These are phyloP conservation scores for Suillus occidentalis DNA, from an alignment of 768 basidiomycete genomes.

Conservation along the genomic window DNA sequence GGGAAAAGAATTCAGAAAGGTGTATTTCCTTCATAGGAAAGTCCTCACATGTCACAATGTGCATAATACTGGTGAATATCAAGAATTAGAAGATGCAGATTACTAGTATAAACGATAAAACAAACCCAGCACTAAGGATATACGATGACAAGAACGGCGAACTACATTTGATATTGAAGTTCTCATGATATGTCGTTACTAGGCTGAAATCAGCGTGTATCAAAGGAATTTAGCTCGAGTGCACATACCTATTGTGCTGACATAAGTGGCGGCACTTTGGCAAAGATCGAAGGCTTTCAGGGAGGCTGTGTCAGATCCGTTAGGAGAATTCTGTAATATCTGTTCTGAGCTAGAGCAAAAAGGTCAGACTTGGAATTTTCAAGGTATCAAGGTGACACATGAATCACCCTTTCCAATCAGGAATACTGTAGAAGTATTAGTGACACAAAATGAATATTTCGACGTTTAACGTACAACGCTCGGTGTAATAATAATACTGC, in stretches of 20 bases:
- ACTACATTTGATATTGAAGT: conserved; percentile 56
- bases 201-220: conserved; percentile 11
- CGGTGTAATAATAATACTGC: conserved; percentile 73
- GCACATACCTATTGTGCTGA: conserved; percentile 61
- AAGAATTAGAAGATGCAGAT: conserved; percentile 4
- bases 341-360: conserved; percentile 40
- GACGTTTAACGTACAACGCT: conserved; percentile 62
- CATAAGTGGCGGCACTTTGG: conserved; percentile 69
- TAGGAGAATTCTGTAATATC: conserved; percentile 41
- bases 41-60: conserved; percentile 65
- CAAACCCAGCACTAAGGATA: conserved; percentile 71
- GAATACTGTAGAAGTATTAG: conserved; percentile 49
- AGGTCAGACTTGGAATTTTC: conserved; percentile 7
- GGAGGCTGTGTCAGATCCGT: conserved; percentile 42
- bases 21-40: conserved; percentile 3
- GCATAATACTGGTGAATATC: conserved; percentile 61
- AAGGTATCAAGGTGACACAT: neutral
- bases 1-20: conserved; percentile 15
- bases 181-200: conserved; percentile 60
- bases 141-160: conserved; percentile 71
- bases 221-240: neutral
- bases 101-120: conserved; percentile 10
- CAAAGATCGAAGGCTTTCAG: conserved; percentile 74
- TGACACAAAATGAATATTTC: conserved; percentile 1
- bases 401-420: conserved; percentile 66